phyloP scores from a whole-genome alignment of 148 eudicot species.

The Nepenthes mirabilis region DNA sequence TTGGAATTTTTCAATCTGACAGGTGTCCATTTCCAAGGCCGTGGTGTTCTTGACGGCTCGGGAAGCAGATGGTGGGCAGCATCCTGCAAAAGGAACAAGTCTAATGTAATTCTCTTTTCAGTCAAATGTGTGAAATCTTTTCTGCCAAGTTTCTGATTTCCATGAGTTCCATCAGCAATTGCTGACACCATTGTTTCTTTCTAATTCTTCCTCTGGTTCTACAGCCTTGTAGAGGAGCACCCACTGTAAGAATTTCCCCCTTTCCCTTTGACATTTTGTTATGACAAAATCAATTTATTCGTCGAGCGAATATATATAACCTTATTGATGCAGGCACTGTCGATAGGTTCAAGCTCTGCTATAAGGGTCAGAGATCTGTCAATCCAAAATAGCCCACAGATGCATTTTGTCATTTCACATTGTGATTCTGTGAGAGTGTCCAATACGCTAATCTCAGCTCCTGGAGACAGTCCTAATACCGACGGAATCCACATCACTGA shows the following conservation, averaged over 20 bases:
- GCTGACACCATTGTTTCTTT: constrained; percentile 10
- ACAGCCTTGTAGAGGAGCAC: constrained; percentile 94
- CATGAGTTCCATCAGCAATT: not conserved
- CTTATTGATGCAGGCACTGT: constrained; percentile 47
- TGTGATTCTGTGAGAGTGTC: constrained; percentile 52
- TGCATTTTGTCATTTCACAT: constrained; percentile 71
- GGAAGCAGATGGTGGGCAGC: constrained; percentile 99
- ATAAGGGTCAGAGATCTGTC: constrained; percentile 68
- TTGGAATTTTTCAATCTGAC: constrained; percentile 60
- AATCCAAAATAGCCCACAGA: constrained; percentile 87
- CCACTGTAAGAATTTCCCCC: constrained; percentile 49
- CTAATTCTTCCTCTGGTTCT: constrained; percentile 5
- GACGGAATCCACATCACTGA: constrained; percentile 86
- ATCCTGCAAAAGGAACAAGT: constrained; percentile 91
- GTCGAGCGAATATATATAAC: not conserved
- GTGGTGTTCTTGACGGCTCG: constrained; percentile 89
- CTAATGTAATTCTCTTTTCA: constrained; percentile 41
- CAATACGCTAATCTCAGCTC: constrained; percentile 57
- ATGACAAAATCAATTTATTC: not conserved
- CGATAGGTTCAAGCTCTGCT: constrained; percentile 67
- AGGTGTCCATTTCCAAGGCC: constrained; percentile 67
- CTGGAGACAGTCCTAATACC: constrained; percentile 98
- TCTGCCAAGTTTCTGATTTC: not conserved
- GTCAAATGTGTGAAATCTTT: not conserved
- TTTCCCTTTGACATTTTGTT: not conserved